Evolutionary conservation across 2,329 filamentous ascomycete genomes (phyloP).

Genomic region (Seiridium cupressi): DNA sequence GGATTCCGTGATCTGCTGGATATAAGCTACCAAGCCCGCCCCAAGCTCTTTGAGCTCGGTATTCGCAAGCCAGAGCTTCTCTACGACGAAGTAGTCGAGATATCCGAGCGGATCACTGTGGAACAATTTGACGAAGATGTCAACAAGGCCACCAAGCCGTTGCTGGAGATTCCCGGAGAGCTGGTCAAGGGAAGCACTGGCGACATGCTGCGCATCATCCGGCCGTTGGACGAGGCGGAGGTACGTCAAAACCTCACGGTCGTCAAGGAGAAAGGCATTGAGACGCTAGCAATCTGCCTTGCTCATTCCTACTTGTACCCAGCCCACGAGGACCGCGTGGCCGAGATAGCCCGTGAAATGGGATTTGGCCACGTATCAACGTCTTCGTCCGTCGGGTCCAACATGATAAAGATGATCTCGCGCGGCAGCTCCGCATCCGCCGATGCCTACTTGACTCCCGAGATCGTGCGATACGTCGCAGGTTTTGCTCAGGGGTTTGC

Average conservation of each 20-base stretch:
- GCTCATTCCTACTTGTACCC: slow-evolving; percentile 31
- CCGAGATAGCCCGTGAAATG: slow-evolving; percentile 33
- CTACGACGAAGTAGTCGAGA: not conserved
- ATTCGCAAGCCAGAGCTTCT: slow-evolving; percentile 4
- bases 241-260: not conserved
- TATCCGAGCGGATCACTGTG: slow-evolving; percentile 3
- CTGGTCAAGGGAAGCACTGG: slow-evolving; percentile 7
- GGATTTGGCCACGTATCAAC: slow-evolving; percentile 32
- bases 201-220: slow-evolving; percentile 2
- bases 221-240: slow-evolving; percentile 23
- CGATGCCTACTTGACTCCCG: slow-evolving; percentile 74
- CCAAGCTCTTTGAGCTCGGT: not conserved
- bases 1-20: slow-evolving; percentile 31
- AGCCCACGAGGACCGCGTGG: slow-evolving; percentile 48
- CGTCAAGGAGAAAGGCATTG: not conserved
- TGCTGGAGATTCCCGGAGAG: slow-evolving; percentile 15
- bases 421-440: slow-evolving; percentile 71
- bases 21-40: slow-evolving; percentile 3
- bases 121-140: slow-evolving; percentile 8
- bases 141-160: slow-evolving; percentile 8
- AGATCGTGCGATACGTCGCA: slow-evolving; percentile 67
- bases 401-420: slow-evolving; percentile 74
- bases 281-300: slow-evolving; percentile 2
- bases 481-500: slow-evolving; percentile 32
- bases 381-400: not conserved